Evolutionary conservation across 768 basidiomycete genomes (phyloP).

Genomic region (Hirschioporus abietinus): DNA sequence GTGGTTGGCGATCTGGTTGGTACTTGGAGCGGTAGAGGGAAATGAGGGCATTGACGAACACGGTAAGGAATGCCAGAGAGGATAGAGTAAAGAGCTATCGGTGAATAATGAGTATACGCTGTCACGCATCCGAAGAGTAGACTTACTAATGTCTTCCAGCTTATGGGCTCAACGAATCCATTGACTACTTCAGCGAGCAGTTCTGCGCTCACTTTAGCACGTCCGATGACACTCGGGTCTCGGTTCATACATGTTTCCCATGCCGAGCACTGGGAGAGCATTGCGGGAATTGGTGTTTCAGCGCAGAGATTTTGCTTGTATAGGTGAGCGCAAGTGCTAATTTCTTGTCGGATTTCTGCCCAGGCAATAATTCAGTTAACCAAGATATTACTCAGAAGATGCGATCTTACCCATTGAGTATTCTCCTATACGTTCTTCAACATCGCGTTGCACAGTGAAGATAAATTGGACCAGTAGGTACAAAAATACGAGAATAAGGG

Average conservation of each 20-base stretch:
- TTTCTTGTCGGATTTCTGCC: conserved; percentile 88
- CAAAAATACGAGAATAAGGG: conserved; percentile 75
- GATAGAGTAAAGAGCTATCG: conserved; percentile 66
- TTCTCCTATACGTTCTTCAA: conserved; percentile 80
- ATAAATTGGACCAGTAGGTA: conserved; percentile 86
- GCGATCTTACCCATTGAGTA: conserved; percentile 72
- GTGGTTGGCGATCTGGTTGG: conserved; percentile 19
- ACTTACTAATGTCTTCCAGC: conserved; percentile 92
- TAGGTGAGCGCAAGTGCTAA: conserved; percentile 75
- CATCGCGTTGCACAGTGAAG: conserved; percentile 84
- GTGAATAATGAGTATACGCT: conserved; percentile 3
- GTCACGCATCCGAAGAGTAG: background rate
- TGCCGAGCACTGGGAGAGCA: conserved; percentile 77
- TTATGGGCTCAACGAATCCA: conserved; percentile 94
- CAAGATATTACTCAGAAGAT: conserved; percentile 7
- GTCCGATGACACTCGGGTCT: conserved; percentile 84
- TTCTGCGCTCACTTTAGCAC: conserved; percentile 88
- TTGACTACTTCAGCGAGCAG: conserved; percentile 95
- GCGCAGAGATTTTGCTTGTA: conserved; percentile 84
- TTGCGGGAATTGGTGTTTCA: conserved; percentile 71
- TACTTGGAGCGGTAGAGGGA: conserved; percentile 71
- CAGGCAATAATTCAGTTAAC: background rate
- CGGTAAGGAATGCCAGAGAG: conserved; percentile 69
- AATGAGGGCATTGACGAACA: conserved; percentile 77
- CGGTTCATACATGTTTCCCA: conserved; percentile 97